Percentiles rank a stretch among this genome's conserved stretches.
Conservation (phyloP, 1,284 basidiomycete genomes). For the Xerocomus subilludens region DNA sequence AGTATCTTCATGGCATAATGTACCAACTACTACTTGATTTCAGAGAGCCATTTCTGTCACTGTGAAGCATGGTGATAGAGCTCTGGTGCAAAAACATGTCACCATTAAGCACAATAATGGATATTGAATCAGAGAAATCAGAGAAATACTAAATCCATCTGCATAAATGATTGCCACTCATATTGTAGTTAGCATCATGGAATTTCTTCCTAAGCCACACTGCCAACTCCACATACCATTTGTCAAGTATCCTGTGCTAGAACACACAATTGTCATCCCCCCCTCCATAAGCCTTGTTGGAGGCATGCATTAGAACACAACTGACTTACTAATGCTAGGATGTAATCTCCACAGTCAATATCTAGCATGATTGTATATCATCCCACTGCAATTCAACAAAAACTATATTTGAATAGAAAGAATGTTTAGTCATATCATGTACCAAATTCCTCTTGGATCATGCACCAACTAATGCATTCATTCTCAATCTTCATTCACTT, state of each 20-base stretch:
- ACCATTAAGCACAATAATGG: neutral
- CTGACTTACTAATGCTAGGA: neutral
- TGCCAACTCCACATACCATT: neutral
- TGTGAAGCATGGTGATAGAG: neutral
- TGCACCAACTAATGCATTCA: neutral
- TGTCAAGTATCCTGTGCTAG: neutral
- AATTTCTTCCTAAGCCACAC: neutral
- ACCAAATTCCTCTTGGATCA: neutral
- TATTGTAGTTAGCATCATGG: neutral
- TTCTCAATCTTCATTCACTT: conserved; percentile 2
- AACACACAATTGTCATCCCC: neutral
- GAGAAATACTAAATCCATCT: neutral
- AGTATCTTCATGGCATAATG: too few relatives aligned
- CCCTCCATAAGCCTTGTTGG: neutral
- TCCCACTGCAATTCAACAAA: neutral
- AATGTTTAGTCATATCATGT: neutral
- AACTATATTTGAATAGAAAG: neutral
- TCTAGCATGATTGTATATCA: neutral
- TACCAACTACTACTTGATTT: neutral
- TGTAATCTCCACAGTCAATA: neutral
- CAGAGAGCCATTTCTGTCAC: neutral
- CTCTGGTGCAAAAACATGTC: neutral
- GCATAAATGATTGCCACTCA: neutral
- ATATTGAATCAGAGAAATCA: neutral
- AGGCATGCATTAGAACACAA: neutral